phyloP scores from a whole-genome alignment of 176 grass and related monocot genomes.

The Triticum dicoccoides region DNA sequence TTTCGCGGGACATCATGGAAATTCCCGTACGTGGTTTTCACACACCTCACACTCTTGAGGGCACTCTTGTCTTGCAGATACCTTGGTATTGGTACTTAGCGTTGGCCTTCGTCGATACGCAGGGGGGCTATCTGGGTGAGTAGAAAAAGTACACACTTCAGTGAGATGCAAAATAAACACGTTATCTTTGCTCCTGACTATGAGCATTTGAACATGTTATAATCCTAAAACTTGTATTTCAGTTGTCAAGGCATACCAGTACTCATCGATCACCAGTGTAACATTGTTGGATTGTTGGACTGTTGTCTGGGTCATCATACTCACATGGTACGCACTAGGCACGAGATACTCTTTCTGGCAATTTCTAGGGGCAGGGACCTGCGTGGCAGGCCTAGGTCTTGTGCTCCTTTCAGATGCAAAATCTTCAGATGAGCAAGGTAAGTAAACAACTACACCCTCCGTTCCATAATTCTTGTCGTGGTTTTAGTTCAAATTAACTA shows the following conservation, averaged over 20 bases:
- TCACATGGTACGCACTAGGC: conserved; percentile 66
- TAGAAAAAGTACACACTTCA: neutral
- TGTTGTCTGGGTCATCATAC: conserved; percentile 67
- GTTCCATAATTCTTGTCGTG: too few species aligned
- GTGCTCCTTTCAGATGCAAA: conserved; percentile 68
- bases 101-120: conserved; percentile 70
- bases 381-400: conserved; percentile 58
- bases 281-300: conserved; percentile 79
- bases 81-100: conserved; percentile 87
- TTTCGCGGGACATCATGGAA: neutral
- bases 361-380: conserved; percentile 47
- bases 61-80: conserved; percentile 53
- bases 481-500: too few species aligned
- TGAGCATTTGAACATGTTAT: neutral
- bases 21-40: conserved; percentile 21
- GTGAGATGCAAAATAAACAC: neutral
- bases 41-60: neutral
- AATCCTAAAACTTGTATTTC: conserved; percentile 11
- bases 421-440: conserved; percentile 29
- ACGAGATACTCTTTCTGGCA: conserved; percentile 69
- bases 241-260: conserved; percentile 76
- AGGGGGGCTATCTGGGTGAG: conserved; percentile 81
- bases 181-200: neutral
- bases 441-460: neutral
- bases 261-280: conserved; percentile 78